Evolutionary conservation across 2,329 filamentous ascomycete genomes (phyloP), one percentile per base, ranked within the genome.

Genomic region (Pseudopyricularia cyperi): DNA sequence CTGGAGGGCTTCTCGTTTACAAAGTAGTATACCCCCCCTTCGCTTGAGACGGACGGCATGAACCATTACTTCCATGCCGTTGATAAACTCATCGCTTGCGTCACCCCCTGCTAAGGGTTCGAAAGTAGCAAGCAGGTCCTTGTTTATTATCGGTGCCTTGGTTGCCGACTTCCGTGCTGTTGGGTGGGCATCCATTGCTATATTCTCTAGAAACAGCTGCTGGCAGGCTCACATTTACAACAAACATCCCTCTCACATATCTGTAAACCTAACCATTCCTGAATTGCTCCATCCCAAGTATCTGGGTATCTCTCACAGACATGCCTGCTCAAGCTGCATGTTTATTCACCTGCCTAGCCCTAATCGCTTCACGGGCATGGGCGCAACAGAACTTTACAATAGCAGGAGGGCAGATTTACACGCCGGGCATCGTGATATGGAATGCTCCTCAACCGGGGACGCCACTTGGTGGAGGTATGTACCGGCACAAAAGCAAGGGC

Each of bases 381-480:
- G 68, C 68, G 6, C 60, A 42, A 19, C 37, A 66, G 42, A 68
- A 72, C 55, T 83, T 84, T 58, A 79, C 75, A 19, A 74, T 80
- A 50, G 66, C 78, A 22, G 78, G 78, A 57, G 83, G 83, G 15
- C 81, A 87, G 58, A 76, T 87, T 52, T 85, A 76, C 59, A 87
- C 83, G 0, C 82, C 83, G 0, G 83, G 83, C 0, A 74, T 87
- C 52, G 82, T 75, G 24, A 76, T 87, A 52, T 68, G 87, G 34
- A 76, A 86, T 64, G 74, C 83, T 32, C 80, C 80, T 12, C 80
- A 85, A 55, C 80, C 80, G 5, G 74, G 75, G 50, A 83, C 80
- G 11, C 80, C 81, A 1, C 62, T 83, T 34, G 81, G 81, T 55
- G 80, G 80, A 65, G 74, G 80, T 79, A 63, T 60, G 75, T 69